Evolutionary conservation across 164 flowering plant species (phyloP).

Genomic region (Chimonanthus praecox): DNA sequence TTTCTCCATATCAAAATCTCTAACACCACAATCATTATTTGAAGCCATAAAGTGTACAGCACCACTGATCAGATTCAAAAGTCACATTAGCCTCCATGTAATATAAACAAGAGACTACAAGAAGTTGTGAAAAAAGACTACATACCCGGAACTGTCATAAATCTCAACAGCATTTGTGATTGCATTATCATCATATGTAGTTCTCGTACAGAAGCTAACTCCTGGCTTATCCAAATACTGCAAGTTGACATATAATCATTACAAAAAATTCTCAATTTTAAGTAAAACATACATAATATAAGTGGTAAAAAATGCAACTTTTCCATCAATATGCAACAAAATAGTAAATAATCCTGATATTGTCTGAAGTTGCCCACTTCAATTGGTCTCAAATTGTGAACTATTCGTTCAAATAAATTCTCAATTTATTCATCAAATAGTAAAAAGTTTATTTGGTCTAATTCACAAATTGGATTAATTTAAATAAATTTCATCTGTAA

Average conservation of each 20-base stretch:
- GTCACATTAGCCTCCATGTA: not conserved
- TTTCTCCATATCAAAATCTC: constrained; percentile 74
- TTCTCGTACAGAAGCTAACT: constrained; percentile 63
- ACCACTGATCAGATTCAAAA: constrained; percentile 37
- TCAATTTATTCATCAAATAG: too few species aligned
- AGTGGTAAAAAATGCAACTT: too few species aligned
- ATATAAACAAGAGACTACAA: constrained; percentile 15
- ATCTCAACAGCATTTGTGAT: constrained; percentile 73
- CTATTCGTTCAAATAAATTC: too few species aligned
- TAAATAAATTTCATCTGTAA: too few species aligned
- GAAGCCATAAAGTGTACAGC: constrained; percentile 67
- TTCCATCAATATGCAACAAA: not conserved
- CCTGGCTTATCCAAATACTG: constrained; percentile 58
- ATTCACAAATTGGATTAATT: too few species aligned
- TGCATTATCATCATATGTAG: constrained; percentile 57
- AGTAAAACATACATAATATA: too few species aligned
- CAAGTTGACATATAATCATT: not conserved
- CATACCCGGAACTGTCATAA: constrained; percentile 50
- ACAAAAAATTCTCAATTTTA: not conserved
- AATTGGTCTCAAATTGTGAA: too few species aligned
- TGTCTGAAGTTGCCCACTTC: too few species aligned
- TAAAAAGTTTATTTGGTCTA: too few species aligned
- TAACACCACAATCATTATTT: constrained; percentile 77
- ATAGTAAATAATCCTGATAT: not conserved
- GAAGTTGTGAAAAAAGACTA: not conserved